Base-by-base conservation (phyloP, 73 alveolate species). In the Tetrahymena malaccensis region DNA sequence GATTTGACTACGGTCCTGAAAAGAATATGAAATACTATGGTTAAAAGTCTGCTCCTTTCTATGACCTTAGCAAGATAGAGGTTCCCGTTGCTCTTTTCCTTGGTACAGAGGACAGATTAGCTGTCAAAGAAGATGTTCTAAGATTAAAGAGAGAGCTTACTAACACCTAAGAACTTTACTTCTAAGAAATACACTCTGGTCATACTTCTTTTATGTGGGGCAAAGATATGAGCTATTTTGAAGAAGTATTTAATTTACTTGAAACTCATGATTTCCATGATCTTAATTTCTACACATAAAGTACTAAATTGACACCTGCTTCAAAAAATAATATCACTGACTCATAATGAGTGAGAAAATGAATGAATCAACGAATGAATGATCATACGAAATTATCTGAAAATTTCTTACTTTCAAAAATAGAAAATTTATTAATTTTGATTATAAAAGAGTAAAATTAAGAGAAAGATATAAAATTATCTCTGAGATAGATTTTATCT, bases 191-290 rank as follows among this genome's bases (percentile, higher is more conserved):
- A 25, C 89, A 56, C 55, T 10, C 93, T 35, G 96, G 96, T 22
- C 96, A 93, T 93, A 43, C 56, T 22, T 38, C 96, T 93, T 93
- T 43, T 12, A 37, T 93, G 55, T 93, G 96, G 96, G 96, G 96
- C 7, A 93, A 93, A 50, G 98, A 97, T 95, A 94, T 96, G 97
- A 43, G 96, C 4, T 98, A 97, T 94, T 98, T 98, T 58, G 89
- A 95, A 11, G 98, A 96, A 56, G 97, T 96, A 7, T 70, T 70
- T 33, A 70, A 70, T n/a, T 70, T 70, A 70, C 89, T 70, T 70
- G 89, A 70, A 70, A 31, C 89, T 33, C 89, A 70, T 70, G 89
- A 70, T 70, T 27, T 70, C 8, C 34, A 70, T 70, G 89, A 31
- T 70, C 43, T 27, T 0, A n/a, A n/a, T 70, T 70, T 25, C 89